Evolutionary conservation across 345 rosid species (phyloP).

Genomic region (Cardiospermum halicacabum): DNA sequence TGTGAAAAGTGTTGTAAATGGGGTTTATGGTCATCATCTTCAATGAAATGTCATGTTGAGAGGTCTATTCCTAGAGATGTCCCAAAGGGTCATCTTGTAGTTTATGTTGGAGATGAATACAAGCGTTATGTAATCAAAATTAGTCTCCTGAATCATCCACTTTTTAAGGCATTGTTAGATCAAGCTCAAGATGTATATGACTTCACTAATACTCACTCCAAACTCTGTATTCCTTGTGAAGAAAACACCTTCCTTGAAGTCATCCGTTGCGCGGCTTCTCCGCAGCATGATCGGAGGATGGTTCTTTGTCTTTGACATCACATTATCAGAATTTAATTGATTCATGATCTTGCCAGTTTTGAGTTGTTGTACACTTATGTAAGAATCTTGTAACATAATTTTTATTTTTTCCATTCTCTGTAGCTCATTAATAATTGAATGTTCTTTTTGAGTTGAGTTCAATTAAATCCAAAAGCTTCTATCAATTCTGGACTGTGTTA

Average conservation of each 20-base stretch:
- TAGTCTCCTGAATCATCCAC: constrained; percentile 63
- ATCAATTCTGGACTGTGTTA: neutral
- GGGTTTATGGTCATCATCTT: constrained; percentile 37
- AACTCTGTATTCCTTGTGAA: constrained; percentile 77
- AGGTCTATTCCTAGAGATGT: constrained; percentile 66
- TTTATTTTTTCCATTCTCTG: too few species aligned
- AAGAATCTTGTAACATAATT: constrained; percentile 28
- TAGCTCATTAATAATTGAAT: constrained; percentile 7
- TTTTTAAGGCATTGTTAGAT: constrained; percentile 72
- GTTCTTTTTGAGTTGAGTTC: too few species aligned
- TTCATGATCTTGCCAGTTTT: constrained; percentile 15
- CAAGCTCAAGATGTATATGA: constrained; percentile 68
- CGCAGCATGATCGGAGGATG: constrained; percentile 30
- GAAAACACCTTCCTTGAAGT: constrained; percentile 65
- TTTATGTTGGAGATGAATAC: constrained; percentile 69
- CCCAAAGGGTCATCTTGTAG: constrained; percentile 79
- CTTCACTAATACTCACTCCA: constrained; percentile 50
- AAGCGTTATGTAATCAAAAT: constrained; percentile 70
- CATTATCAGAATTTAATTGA: too few species aligned
- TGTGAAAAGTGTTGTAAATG: constrained; percentile 43
- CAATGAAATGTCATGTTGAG: constrained; percentile 30
- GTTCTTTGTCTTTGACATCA: constrained; percentile 30
- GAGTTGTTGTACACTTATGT: constrained; percentile 13
- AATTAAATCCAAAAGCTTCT: neutral
- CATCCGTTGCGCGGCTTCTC: constrained; percentile 54